Percentiles rank a stretch among this genome's conserved stretches.
Evolutionary conservation across 1,284 basidiomycete species (phyloP).

Genomic region (Ustilago shanxiensis): DNA sequence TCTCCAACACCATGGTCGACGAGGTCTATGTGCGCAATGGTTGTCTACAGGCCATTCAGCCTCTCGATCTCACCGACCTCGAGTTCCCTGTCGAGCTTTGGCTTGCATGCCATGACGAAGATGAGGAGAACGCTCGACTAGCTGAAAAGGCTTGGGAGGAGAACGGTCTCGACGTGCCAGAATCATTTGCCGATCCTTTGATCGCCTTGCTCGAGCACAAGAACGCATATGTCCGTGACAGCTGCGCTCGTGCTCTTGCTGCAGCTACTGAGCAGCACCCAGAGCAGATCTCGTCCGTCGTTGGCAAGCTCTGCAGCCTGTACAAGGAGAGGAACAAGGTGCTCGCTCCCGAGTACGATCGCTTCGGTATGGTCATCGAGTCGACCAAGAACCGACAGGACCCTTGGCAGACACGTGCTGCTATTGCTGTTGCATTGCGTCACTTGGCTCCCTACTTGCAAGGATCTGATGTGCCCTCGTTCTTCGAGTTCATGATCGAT

Average conservation of each 20-base stretch:
- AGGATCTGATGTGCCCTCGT: slow-evolving; percentile 78
- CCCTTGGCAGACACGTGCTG: slow-evolving; percentile 87
- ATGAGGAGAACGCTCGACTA: slow-evolving; percentile 88
- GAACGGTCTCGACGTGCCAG: slow-evolving; percentile 90
- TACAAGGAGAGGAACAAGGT: slow-evolving; percentile 91
- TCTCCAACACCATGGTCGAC: slow-evolving; percentile 83
- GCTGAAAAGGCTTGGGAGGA: slow-evolving; percentile 93
- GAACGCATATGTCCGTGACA: slow-evolving; percentile 83
- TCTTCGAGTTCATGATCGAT: slow-evolving; percentile 89
- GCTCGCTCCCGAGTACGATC: slow-evolving; percentile 75
- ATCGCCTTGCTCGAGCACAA: slow-evolving; percentile 82
- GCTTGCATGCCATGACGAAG: slow-evolving; percentile 89
- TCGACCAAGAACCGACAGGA: slow-evolving; percentile 90
- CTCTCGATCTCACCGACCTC: slow-evolving; percentile 92
- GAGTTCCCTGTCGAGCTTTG: slow-evolving; percentile 92
- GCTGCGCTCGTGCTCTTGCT: slow-evolving; percentile 81
- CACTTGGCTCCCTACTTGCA: slow-evolving; percentile 80
- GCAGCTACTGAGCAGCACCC: slow-evolving; percentile 84
- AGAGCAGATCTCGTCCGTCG: slow-evolving; percentile 75
- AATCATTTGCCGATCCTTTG: slow-evolving; percentile 78
- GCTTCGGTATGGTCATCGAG: slow-evolving; percentile 87
- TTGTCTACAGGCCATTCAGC: slow-evolving; percentile 90
- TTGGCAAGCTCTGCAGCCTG: slow-evolving; percentile 76
- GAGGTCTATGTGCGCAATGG: slow-evolving; percentile 91
- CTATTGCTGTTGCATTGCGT: slow-evolving; percentile 81